These are phyloP conservation scores for Aspergillus hiratsukae DNA, from an alignment of 2,329 filamentous ascomycete genomes.

Conservation along the genomic window DNA sequence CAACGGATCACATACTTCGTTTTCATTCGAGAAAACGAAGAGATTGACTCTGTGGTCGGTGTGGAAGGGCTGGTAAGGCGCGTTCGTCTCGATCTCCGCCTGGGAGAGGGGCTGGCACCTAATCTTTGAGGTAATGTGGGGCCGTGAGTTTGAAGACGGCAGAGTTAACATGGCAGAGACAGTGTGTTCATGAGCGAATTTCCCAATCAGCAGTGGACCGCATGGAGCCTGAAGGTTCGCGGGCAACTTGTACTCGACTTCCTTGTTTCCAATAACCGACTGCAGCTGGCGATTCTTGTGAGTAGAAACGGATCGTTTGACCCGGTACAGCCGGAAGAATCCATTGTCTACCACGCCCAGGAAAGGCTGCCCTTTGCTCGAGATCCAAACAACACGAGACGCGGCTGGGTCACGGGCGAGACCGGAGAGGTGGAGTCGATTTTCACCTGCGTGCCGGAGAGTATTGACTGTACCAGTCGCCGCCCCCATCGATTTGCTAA, in stretches of 20 bases:
- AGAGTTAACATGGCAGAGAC: constrained; percentile 40
- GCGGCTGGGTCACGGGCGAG: constrained; percentile 35
- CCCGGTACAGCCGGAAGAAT: constrained; percentile 42
- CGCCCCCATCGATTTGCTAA: constrained; percentile 48
- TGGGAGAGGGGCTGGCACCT: constrained; percentile 58
- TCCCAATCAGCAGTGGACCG: constrained; percentile 52
- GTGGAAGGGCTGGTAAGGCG: constrained; percentile 93
- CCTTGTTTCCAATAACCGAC: constrained; percentile 53
- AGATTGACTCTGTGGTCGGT: constrained; percentile 81
- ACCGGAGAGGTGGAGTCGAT: constrained; percentile 43
- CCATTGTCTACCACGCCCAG: constrained; percentile 45
- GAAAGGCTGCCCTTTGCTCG: constrained; percentile 37
- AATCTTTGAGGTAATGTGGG: constrained; percentile 35
- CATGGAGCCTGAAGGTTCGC: constrained; percentile 57
- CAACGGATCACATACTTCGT: constrained; percentile 41
- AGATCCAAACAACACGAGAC: constrained; percentile 45
- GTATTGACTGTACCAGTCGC: constrained; percentile 46
- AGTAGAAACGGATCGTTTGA: constrained; percentile 43
- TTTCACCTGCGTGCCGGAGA: constrained; percentile 46
- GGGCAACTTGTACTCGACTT: constrained; percentile 64
- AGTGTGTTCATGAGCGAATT: constrained; percentile 46
- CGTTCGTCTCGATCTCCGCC: constrained; percentile 93
- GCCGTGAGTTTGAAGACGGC: constrained; percentile 37
- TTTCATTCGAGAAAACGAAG: constrained; percentile 54
- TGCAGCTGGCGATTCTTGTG: constrained; percentile 52